These are phyloP conservation scores for Rhodamnia argentea DNA, from an alignment of 345 rosid species.

Conservation along the genomic window DNA sequence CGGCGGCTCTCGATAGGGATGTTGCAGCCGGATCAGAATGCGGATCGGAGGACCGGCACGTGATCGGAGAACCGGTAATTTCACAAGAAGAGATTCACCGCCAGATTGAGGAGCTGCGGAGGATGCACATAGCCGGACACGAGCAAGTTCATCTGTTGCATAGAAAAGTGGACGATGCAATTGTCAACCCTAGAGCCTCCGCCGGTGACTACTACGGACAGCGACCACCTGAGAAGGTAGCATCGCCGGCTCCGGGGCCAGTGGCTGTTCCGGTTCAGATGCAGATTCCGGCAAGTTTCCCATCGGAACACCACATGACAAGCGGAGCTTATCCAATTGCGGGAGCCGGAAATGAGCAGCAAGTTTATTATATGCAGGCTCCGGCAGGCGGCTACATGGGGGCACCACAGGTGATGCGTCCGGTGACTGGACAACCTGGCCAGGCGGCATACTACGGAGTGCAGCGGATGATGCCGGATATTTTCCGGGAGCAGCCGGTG, in stretches of 20 bases:
- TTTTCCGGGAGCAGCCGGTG: constrained; percentile 25
- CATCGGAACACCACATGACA: constrained; percentile 24
- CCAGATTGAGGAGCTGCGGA: constrained; percentile 32
- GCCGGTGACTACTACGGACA: constrained; percentile 13
- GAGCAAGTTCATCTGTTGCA: constrained; percentile 2
- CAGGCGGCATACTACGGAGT: constrained; percentile 30
- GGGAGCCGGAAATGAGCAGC: constrained; percentile 21
- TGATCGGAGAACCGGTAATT: constrained; percentile 13
- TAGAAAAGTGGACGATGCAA: constrained; percentile 14
- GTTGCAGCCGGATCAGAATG: constrained; percentile 28
- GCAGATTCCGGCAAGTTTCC: constrained; percentile 21
- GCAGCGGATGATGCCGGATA: constrained; percentile 28
- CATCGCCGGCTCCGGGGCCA: constrained; percentile 6
- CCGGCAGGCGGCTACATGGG: constrained; percentile 14
- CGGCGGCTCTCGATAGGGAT: constrained; percentile 10
- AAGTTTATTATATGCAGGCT: constrained; percentile 26
- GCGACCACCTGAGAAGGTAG: constrained; percentile 11
- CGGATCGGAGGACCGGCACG: constrained; percentile 32
- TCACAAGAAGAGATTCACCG: constrained; percentile 23
- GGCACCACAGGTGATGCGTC: constrained; percentile 14
- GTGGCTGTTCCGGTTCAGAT: constrained; percentile 21
- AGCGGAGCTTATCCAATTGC: constrained; percentile 5
- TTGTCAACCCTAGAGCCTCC: constrained; percentile 1
- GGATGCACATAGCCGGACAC: constrained; percentile 20
- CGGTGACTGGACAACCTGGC: constrained; percentile 15